Base-by-base conservation (phyloP, 192 early-diverging fungal species). In the Rhizophagus sp. region DNA sequence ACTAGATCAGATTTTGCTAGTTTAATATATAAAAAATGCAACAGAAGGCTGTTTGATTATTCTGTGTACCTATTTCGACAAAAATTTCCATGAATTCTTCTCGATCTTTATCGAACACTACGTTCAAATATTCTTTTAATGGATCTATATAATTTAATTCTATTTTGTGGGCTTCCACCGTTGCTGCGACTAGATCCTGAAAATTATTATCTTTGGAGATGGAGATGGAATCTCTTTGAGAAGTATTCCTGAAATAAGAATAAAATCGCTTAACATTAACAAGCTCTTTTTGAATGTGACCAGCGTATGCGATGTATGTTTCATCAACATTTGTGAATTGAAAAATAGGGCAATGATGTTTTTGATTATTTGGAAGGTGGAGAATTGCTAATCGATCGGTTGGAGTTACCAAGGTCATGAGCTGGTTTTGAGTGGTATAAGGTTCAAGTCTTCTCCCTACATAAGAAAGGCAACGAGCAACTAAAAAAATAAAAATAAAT, bases 81-180 rank as follows among this genome's bases (percentile, higher is more conserved):
- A 44, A 47, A 34, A 76, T 33, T 25, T 76, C 75, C 62, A 76
- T 11, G 34, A 76, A 12, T 64, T 76, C 62, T 19, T 41, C 75
- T 33, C 24, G 33, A 19, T 76, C 75, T n/a, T 41, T 36, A 64
- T 76, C 75, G 8, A 65, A 44, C 4, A 44, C 34, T 17, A 76
- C 75, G 41, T 25, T 13, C 62, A 76, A 65, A 62, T 76, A 76
- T 62, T 76, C 75, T 63, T 76, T 76, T 44, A 76, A 76, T 8
- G 75, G 75, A 65, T 76, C 75, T 13, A 65, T 41, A 64, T 76
- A 64, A 62, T 76, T 49, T 57, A 76, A 64, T 19, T 65, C 75
- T 19, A 65, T 76, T 44, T 76, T 76, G 19, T 34, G 62, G 3
- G 5, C 33, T 7, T 27, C 30, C 8, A n/a, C 15, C n/a, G 6